Percentiles rank a stretch among this genome's conserved stretches.
Conservation (phyloP, 192 early-diverging fungal species). For the Bifiguratus adelaidae region DNA sequence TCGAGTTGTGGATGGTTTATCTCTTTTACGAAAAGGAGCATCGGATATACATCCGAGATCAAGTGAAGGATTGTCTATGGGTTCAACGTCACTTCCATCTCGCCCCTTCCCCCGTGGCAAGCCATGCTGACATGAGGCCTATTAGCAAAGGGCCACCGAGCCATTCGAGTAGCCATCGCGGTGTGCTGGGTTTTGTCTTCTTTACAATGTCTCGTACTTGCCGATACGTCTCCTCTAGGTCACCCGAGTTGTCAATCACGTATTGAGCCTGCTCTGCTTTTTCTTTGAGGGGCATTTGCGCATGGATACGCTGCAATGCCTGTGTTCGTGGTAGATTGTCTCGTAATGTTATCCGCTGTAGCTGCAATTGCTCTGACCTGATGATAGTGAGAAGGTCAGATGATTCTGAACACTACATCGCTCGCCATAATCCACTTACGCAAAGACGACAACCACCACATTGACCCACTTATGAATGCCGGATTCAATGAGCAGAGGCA, state of each 20-base stretch:
- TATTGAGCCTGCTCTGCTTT: slow-evolving; percentile 68
- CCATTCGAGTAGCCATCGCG: slow-evolving; percentile 18
- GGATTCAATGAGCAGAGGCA: slow-evolving; percentile 87
- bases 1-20: too few species aligned
- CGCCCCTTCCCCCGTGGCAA: too few species aligned
- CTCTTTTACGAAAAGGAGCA: too few species aligned
- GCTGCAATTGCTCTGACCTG: slow-evolving; percentile 66
- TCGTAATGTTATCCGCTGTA: slow-evolving; percentile 59
- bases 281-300: slow-evolving; percentile 76
- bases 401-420: too few species aligned
- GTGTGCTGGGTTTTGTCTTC: slow-evolving; percentile 10
- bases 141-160: slow-evolving; percentile 6
- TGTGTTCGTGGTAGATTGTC: slow-evolving; percentile 54
- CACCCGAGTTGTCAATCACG: slow-evolving; percentile 79
- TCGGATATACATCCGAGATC: too few species aligned
- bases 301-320: slow-evolving; percentile 57
- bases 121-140: slow-evolving; percentile 2
- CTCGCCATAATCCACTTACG: slow-evolving; percentile 46
- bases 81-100: too few species aligned
- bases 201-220: slow-evolving; percentile 13
- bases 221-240: slow-evolving; percentile 34
- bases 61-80: too few species aligned
- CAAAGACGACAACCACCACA: slow-evolving; percentile 69
- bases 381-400: neutral
- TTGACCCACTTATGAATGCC: slow-evolving; percentile 65